These are phyloP conservation scores for Poa annua DNA, from an alignment of 176 grass and related monocot genomes.

Conservation along the genomic window DNA sequence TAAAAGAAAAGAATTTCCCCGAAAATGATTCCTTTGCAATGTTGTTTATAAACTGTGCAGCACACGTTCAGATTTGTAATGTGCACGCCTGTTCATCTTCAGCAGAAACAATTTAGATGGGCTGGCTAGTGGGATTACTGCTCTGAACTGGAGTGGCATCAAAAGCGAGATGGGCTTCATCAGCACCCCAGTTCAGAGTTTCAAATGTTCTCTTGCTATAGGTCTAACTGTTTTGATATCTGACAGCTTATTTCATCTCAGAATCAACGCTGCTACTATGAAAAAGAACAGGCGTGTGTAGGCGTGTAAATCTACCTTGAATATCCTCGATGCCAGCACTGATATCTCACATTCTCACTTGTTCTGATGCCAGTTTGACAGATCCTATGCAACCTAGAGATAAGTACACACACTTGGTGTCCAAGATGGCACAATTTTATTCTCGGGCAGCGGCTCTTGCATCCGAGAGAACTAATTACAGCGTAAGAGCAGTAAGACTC, in stretches of 20 bases:
- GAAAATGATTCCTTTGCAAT: not conserved
- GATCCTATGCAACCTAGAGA: not conserved
- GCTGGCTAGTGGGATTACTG: no score
- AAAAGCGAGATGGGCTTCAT: not conserved
- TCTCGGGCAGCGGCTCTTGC: not conserved
- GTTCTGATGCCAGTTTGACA: not conserved
- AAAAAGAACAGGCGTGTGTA: not conserved
- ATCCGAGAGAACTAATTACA: no score
- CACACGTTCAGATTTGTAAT: no score
- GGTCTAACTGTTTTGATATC: not conserved
- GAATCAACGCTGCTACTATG: not conserved
- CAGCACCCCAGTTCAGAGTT: not conserved
- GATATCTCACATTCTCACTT: no score
- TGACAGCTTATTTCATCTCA: not conserved
- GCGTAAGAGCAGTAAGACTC: no score
- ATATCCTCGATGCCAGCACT: no score
- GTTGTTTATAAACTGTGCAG: no score
- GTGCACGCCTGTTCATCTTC: no score
- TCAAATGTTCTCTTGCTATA: not conserved
- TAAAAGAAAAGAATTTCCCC: no score
- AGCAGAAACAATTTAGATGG: no score
- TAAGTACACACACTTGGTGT: not conserved
- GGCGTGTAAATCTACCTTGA: not conserved
- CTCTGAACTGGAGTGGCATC: no score
- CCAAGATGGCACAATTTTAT: not conserved